Evolutionary conservation across 148 eudicot genomes (phyloP).

Genomic region (Nepenthes mirabilis): DNA sequence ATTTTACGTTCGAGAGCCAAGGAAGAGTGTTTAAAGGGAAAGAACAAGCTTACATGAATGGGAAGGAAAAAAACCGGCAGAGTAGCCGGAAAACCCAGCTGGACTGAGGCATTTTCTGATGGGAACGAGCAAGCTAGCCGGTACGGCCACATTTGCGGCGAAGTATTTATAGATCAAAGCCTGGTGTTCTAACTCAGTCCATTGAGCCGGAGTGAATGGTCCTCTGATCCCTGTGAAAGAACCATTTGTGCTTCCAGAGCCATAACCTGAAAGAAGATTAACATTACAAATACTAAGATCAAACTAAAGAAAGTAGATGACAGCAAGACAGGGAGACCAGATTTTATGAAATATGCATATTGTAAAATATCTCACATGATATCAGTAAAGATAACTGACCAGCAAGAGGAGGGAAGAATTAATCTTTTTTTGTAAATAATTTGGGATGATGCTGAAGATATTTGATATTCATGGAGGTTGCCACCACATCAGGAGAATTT

Average conservation of each 20-base stretch:
- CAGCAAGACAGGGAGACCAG: not conserved
- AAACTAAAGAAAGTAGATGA: not conserved
- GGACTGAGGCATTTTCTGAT: conserved; percentile 30
- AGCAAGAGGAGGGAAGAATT: not conserved
- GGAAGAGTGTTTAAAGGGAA: not conserved
- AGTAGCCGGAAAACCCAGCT: conserved; percentile 21
- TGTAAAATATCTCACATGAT: not conserved
- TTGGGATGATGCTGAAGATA: not conserved
- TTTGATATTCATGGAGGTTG: not conserved
- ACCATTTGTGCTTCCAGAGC: conserved; percentile 17
- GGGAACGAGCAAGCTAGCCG: conserved; percentile 39
- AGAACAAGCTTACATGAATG: conserved; percentile 29
- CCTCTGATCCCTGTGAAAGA: conserved; percentile 29
- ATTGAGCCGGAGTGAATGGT: conserved; percentile 52
- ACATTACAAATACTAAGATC: not conserved
- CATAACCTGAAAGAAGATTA: conserved; percentile 7
- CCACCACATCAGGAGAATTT: not conserved
- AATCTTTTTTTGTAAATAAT: not conserved
- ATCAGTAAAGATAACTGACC: too few relatives aligned
- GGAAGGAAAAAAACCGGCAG: conserved; percentile 32
- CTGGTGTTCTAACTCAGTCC: conserved; percentile 61
- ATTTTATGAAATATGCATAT: not conserved
- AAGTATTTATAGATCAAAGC: conserved; percentile 57
- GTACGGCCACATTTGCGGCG: conserved; percentile 47
- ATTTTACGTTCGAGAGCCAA: not conserved